Evolutionary conservation across 306 rosid genomes (phyloP), one percentile per base, ranked within the genome.

Genomic region (Vigna radiata): DNA sequence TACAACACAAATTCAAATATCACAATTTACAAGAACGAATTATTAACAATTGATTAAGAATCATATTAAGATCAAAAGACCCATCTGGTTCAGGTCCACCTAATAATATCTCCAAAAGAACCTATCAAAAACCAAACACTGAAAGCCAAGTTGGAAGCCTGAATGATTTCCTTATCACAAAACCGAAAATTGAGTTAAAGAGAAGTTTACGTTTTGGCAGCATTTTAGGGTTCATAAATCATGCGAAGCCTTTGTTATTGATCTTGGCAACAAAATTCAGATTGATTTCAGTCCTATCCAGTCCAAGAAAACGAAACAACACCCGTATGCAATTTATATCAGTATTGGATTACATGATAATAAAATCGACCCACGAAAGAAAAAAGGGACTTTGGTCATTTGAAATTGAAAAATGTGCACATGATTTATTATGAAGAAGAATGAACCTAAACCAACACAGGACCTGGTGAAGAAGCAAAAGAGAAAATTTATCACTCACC

Each of bases 261-360:
- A 11, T 39, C 3, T 39, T 41, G 1, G 46, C 21, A 50, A n/a
- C 43, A 23, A 54, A 60, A 12, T 16, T 31, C 13, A 31, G 46
- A 33, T 15, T 31, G 14, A 60, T 41, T 41, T 41, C 12, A 41
- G 10, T 41, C 13, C 46, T 41, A 41, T 41, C 46, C 2, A 41
- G 13, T 41, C 0, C 86, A 89, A 15, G 21, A 50, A 49, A 50
- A 48, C n/a, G 7, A 48, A 15, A 49, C 59, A 12, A 21, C 27
- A 18, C 13, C 59, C 58, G 7, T 12, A 62, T 60, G 46, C 23
- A 62, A 2, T 29, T 13, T 52, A 52, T 0, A 49, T n/a, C 8
- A 49, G 21, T 36, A 18, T 16, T 53, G 25, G 25, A 29, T 54
- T 54, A 18, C 27, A 19, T 8, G 10, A 54, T 8, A 52, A 17